Percentiles rank a stretch among this genome's conserved stretches.
These are phyloP conservation scores for Warburgia ugandensis DNA, from an alignment of 164 flowering plant genomes.

Conservation along the genomic window DNA sequence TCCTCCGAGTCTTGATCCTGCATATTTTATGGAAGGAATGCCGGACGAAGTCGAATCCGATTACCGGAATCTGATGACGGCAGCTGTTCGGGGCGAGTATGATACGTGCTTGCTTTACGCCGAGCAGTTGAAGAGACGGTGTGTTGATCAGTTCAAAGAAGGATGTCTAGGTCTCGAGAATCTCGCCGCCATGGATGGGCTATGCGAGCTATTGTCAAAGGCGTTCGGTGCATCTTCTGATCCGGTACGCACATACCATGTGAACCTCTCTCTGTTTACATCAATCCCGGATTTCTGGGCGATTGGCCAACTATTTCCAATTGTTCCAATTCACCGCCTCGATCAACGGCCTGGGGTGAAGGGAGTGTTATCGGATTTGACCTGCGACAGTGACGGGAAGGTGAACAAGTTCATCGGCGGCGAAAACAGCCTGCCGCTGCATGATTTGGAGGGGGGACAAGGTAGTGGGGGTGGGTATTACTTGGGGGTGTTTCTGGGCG, in stretches of 20 bases:
- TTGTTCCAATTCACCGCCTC: conserved; percentile 80
- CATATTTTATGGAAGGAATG: conserved; percentile 38
- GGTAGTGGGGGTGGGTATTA: conserved; percentile 45
- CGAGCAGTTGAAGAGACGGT: conserved; percentile 70
- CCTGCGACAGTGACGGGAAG: conserved; percentile 99
- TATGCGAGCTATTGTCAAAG: conserved; percentile 57
- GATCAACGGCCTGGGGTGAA: conserved; percentile 60
- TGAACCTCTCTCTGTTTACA: conserved; percentile 85
- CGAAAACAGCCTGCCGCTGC: conserved; percentile 71
- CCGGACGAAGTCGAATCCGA: conserved; percentile 54
- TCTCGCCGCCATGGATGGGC: conserved; percentile 74
- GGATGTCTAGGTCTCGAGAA: conserved; percentile 72
- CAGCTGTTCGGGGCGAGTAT: conserved; percentile 51
- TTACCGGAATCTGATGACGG: conserved; percentile 41
- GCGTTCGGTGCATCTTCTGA: conserved; percentile 46
- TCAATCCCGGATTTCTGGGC: conserved; percentile 98
- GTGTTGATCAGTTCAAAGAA: conserved; percentile 83
- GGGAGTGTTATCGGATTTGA: conserved; percentile 81
- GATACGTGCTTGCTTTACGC: conserved; percentile 54
- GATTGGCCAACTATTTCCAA: conserved; percentile 85
- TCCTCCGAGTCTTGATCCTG: conserved; percentile 16
- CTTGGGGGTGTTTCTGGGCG: conserved; percentile 97
- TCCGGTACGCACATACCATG: conserved; percentile 65
- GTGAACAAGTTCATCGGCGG: conserved; percentile 89
- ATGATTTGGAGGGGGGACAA: conserved; percentile 48